These are phyloP conservation scores for Macaranga tanarius DNA, from an alignment of 441 rosid species.

Conservation along the genomic window DNA sequence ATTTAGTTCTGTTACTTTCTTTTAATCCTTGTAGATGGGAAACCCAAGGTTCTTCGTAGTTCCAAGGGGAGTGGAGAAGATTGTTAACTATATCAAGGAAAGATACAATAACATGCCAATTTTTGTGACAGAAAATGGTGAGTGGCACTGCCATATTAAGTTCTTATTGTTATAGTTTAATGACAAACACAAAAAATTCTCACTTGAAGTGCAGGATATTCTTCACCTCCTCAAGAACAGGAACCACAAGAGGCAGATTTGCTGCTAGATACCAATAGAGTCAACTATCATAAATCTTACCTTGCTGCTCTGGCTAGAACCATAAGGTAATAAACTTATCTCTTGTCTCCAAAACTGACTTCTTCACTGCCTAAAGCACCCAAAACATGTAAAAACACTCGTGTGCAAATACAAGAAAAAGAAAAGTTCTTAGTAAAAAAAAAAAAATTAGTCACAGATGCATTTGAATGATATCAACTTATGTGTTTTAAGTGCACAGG, in stretches of 20 bases:
- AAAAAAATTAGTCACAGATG: no score
- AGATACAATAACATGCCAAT: conserved; percentile 53
- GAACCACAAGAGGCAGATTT: conserved; percentile 12
- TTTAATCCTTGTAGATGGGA: conserved; percentile 31
- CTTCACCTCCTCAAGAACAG: conserved; percentile 21
- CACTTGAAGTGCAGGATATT: conserved; percentile 26
- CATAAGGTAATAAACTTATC: conserved; percentile 26
- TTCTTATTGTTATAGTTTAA: no score
- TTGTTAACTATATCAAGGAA: conserved; percentile 33
- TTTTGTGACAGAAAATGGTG: conserved; percentile 51
- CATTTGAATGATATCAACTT: no score
- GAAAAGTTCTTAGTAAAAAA: no score
- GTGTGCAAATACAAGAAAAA: no score
- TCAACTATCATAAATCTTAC: conserved; percentile 36
- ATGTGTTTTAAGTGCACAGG: no score
- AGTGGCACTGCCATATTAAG: neutral
- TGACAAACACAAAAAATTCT: no score
- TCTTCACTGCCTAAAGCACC: no score
- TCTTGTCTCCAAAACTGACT: no score
- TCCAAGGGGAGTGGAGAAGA: conserved; percentile 48
- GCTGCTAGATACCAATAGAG: conserved; percentile 31
- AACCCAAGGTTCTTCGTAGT: conserved; percentile 37
- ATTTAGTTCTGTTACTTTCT: neutral
- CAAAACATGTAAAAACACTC: no score
- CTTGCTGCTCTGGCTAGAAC: conserved; percentile 40